phyloP scores from a whole-genome alignment of 768 basidiomycete genomes.

The Termitomyces heimii region DNA sequence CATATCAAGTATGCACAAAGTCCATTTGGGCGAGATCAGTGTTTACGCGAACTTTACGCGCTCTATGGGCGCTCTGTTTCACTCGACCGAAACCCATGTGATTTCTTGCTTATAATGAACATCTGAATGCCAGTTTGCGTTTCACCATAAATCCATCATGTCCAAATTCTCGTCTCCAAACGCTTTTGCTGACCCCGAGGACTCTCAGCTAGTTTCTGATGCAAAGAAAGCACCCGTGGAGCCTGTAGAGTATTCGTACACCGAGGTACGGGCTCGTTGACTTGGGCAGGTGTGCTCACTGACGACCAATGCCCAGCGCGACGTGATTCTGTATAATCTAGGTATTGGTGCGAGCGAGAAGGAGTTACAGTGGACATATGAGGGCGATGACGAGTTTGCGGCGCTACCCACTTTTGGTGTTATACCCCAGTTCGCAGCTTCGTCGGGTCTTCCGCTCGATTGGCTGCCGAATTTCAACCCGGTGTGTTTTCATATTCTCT shows the following conservation, averaged over 20 bases:
- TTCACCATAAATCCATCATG: slow-evolving; percentile 18
- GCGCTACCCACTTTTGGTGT: slow-evolving; percentile 94
- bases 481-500: slow-evolving; percentile 35
- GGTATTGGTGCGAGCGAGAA: slow-evolving; percentile 91
- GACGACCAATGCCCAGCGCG: slow-evolving; percentile 37
- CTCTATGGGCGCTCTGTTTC: not conserved
- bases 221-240: slow-evolving; percentile 63
- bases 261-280: slow-evolving; percentile 40
- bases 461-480: slow-evolving; percentile 96
- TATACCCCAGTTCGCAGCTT: slow-evolving; percentile 82
- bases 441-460: slow-evolving; percentile 61
- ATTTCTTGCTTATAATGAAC: not conserved
- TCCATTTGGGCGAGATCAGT: too few relatives aligned
- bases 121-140: not conserved
- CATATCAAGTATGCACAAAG: too few relatives aligned
- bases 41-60: not conserved
- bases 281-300: not conserved
- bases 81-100: not conserved
- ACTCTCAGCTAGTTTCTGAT: slow-evolving; percentile 73
- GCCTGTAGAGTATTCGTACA: slow-evolving; percentile 63
- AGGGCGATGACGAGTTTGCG: slow-evolving; percentile 80
- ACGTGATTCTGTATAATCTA: slow-evolving; percentile 92
- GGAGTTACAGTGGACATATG: slow-evolving; percentile 89
- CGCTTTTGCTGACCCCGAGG: slow-evolving; percentile 70
- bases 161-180: slow-evolving; percentile 36